Evolutionary conservation across 768 basidiomycete species (phyloP).

Genomic region (Russula abietina): DNA sequence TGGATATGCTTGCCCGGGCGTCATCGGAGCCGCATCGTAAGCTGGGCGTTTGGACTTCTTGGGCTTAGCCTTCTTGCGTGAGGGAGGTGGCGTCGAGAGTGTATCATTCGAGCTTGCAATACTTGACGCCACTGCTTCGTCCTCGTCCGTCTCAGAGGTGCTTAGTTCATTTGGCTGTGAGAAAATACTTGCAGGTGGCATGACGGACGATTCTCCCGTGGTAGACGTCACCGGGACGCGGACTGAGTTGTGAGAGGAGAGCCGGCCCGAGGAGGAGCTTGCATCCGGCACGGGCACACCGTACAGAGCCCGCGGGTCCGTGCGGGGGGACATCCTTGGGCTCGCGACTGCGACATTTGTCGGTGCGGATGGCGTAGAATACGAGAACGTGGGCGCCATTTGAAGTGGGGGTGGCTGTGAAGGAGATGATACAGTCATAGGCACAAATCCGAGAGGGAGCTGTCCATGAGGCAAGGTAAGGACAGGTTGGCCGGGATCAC

Average conservation of each 20-base stretch:
- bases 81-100: slow-evolving; percentile 22
- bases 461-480: slow-evolving; percentile 13
- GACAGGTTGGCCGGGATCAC: not conserved
- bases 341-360: not conserved
- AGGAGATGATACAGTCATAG: slow-evolving; percentile 5
- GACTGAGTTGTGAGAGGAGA: slow-evolving; percentile 7
- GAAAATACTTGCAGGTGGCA: slow-evolving; percentile 22
- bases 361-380: not conserved
- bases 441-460: slow-evolving; percentile 24
- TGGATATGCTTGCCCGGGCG: slow-evolving; percentile 14
- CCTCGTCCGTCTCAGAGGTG: slow-evolving; percentile 22
- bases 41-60: slow-evolving; percentile 10
- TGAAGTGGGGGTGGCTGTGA: slow-evolving; percentile 6
- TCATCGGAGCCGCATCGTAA: slow-evolving; percentile 21
- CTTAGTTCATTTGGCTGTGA: slow-evolving; percentile 14
- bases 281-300: slow-evolving; percentile 16
- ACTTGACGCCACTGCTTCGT: slow-evolving; percentile 18
- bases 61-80: slow-evolving; percentile 8
- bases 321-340: slow-evolving; percentile 6
- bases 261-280: slow-evolving; percentile 16
- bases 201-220: slow-evolving; percentile 12
- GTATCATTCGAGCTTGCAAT: slow-evolving; percentile 24
- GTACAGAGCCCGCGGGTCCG: slow-evolving; percentile 4
- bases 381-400: not conserved
- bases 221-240: slow-evolving; percentile 13